Percentiles rank a stretch among this genome's conserved stretches.
These are phyloP conservation scores for Sphagnum fallax DNA, from an alignment of 228 moss, liverwort and hornwort genomes.

Conservation along the genomic window DNA sequence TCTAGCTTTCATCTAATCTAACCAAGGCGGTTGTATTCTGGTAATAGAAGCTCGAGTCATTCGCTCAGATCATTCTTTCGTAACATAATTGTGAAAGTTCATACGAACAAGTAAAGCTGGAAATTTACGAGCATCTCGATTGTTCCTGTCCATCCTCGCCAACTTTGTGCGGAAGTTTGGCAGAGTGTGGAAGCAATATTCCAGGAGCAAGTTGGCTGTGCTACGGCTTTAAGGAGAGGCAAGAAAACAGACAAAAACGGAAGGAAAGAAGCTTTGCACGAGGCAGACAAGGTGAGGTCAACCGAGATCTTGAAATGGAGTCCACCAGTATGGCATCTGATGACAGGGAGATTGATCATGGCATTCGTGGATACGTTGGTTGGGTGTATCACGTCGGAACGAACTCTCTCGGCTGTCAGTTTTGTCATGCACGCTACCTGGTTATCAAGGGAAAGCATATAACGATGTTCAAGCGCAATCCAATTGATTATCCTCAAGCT, in stretches of 20 bases:
- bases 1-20: too few species aligned
- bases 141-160: constrained; percentile 18
- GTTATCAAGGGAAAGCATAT: constrained; percentile 64
- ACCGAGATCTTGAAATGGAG: not conserved
- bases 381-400: constrained; percentile 78
- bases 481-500: constrained; percentile 50
- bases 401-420: constrained; percentile 59
- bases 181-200: not conserved
- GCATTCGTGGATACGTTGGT: constrained; percentile 43
- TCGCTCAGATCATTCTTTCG: too few species aligned
- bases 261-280: constrained; percentile 20
- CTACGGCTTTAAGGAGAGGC: constrained; percentile 28
- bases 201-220: constrained; percentile 17
- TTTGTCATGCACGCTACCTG: constrained; percentile 56
- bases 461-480: constrained; percentile 73
- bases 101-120: constrained; percentile 9
- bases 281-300: constrained; percentile 9
- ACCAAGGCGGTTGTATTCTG: too few species aligned
- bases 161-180: constrained; percentile 15
- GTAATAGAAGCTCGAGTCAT: too few species aligned
- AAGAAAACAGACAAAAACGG: constrained; percentile 11
- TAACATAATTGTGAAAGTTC: too few species aligned
- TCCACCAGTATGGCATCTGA: not conserved
- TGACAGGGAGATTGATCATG: not conserved
- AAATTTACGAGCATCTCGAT: constrained; percentile 20